Evolutionary conservation across 164 flowering plant genomes (phyloP).

Genomic region (Liriodendron chinense): DNA sequence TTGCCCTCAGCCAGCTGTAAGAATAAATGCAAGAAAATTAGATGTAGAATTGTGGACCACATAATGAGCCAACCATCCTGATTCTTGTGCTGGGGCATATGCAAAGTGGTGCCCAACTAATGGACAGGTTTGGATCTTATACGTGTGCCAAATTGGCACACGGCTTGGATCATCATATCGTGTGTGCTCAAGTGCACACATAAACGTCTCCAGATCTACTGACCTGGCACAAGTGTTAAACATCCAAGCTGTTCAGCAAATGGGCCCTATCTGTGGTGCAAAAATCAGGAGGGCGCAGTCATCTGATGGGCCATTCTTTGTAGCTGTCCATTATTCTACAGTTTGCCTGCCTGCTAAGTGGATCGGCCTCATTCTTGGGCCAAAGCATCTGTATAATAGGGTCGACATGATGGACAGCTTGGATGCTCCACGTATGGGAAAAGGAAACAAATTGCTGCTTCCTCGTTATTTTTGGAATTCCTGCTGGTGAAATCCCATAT

Average conservation of each 20-base stretch:
- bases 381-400: not conserved
- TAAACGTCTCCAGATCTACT: too few relatives aligned
- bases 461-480: not conserved
- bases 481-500: not conserved
- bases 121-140: not conserved
- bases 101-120: not conserved
- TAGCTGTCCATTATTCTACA: too few relatives aligned
- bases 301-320: too few relatives aligned
- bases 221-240: too few relatives aligned
- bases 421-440: not conserved
- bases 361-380: too few relatives aligned
- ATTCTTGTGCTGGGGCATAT: not conserved
- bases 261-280: too few relatives aligned
- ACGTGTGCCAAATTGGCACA: not conserved
- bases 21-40: not conserved
- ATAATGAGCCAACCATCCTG: not conserved
- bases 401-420: not conserved
- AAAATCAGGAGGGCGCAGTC: too few relatives aligned
- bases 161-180: not conserved
- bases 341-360: too few relatives aligned
- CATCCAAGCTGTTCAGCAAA: too few relatives aligned
- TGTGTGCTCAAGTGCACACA: not conserved
- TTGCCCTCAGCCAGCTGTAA: slow-evolving; percentile 54
- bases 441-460: not conserved
- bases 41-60: not conserved